Evolutionary conservation across 176 grass and related monocot species (phyloP), one percentile per base, ranked within the genome.

Genomic region (Lolium rigidum): DNA sequence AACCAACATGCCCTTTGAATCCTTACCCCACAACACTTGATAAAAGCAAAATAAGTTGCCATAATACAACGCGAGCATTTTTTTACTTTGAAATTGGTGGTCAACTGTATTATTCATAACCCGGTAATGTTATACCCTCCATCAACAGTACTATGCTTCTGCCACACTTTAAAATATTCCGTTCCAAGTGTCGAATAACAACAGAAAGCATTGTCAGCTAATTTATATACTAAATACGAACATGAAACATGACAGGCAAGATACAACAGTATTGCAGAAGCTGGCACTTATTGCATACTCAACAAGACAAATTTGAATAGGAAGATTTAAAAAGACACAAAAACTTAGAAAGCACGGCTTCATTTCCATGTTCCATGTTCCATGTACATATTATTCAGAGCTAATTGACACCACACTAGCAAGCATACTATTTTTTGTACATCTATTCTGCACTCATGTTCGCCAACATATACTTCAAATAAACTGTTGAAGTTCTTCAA

Each of bases 401-500:
- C 43, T 80, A 80, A 9, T 49, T 66, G 16, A 66, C 43, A 66
- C 24, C 18, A 16, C 43, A 80, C 44, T 80, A 50, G 9, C 78
- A 80, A 66, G 18, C 24, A 1, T 20, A 17, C 60, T 38, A 56
- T 24, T 66, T 31, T 31, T 18, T 65, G 78, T 66, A 60, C 60
- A 13, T 5, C 43, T 25, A 20, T 49, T 65, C 0, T 26, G 50
- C 16, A 35, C 62, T 52, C 79, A 68, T 81, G 46, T 68, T 68
- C 26, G 51, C 25, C 54, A 56, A 18, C 54, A 56, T 18, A 43
- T 58, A 72, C n/a, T 79, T 37, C 37, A 72, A n/a, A 59, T 51
- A 72, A n/a, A 59, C 31, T 71, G 49, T 21, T 69, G 4, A 77
- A 48, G 20, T 70, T 70, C n/a, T 70, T 76, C 43, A 82, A 71